phyloP scores from a whole-genome alignment of 208 protist genomes.

The Wallacemonas sp. region DNA sequence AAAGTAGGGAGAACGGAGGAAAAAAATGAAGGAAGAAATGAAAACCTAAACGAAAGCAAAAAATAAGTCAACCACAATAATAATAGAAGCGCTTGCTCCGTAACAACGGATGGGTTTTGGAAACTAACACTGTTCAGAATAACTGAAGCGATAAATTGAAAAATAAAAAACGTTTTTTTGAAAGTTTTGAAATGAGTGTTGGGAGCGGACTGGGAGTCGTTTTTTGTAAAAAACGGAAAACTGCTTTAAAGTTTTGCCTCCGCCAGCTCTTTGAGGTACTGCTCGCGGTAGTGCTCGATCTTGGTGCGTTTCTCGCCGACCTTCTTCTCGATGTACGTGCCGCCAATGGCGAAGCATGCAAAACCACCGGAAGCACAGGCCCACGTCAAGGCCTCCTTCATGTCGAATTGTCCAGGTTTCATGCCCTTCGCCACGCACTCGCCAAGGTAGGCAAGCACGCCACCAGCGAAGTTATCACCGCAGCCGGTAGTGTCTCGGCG shows the following conservation, averaged over 20 bases:
- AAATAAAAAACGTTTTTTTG: too few species aligned
- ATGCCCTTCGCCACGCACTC: slow-evolving; percentile 18
- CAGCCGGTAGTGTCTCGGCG: slow-evolving; percentile 27
- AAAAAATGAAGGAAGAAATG: too few species aligned
- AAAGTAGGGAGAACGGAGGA: not conserved
- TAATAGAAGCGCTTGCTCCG: slow-evolving; percentile 10
- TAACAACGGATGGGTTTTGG: not conserved
- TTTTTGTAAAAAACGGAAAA: not conserved
- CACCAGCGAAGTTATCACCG: slow-evolving; percentile 33
- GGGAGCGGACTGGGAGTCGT: slow-evolving; percentile 2
- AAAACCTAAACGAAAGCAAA: not conserved
- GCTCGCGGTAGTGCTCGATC: slow-evolving; percentile 19
- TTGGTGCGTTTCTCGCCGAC: slow-evolving; percentile 26
- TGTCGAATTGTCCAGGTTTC: slow-evolving; percentile 16
- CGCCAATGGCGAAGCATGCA: slow-evolving; percentile 26
- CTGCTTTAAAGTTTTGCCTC: not conserved
- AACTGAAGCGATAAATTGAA: slow-evolving; percentile 12
- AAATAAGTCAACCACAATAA: slow-evolving; percentile 5
- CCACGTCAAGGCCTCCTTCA: slow-evolving; percentile 21
- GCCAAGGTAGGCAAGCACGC: slow-evolving; percentile 16
- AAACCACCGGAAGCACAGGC: slow-evolving; percentile 24
- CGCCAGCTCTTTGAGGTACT: slow-evolving; percentile 22
- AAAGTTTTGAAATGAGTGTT: too few species aligned
- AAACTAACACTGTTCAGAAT: slow-evolving; percentile 1
- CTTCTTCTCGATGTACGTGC: slow-evolving; percentile 30